Conservation (phyloP, 179 eudicot species). For the Corrigiola litoralis region DNA sequence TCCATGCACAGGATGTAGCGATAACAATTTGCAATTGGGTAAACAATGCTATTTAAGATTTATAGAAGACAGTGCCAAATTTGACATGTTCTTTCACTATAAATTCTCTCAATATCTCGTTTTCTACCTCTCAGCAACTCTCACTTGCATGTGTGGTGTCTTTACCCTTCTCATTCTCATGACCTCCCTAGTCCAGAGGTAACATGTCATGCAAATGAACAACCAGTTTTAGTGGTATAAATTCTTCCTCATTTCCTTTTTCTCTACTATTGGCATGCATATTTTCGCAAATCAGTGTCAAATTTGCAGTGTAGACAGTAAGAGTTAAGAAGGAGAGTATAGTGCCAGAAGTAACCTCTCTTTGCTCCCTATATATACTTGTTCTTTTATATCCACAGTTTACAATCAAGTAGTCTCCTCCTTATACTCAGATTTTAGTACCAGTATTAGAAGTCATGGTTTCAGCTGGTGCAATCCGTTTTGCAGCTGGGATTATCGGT, state of each 20-base stretch:
- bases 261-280: not conserved
- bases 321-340: not conserved
- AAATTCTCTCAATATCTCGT: not conserved
- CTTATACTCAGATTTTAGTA: not conserved
- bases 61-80: slow-evolving; percentile 29
- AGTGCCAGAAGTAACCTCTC: not conserved
- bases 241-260: not conserved
- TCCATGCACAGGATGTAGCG: not conserved
- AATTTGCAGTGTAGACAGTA: not conserved
- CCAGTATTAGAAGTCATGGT: slow-evolving; percentile 30
- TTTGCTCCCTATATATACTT: not conserved
- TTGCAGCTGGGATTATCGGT: slow-evolving; percentile 37
- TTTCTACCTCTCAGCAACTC: not conserved
- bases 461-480: slow-evolving; percentile 13
- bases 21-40: slow-evolving; percentile 7
- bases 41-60: slow-evolving; percentile 14
- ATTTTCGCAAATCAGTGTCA: slow-evolving; percentile 2
- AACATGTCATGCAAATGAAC: slow-evolving; percentile 29
- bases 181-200: slow-evolving; percentile 6
- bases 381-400: not conserved
- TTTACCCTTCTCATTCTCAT: slow-evolving; percentile 12
- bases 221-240: slow-evolving; percentile 4
- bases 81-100: not conserved
- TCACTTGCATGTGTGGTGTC: slow-evolving; percentile 7
- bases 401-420: not conserved